Percentiles rank a stretch among this genome's conserved stretches.
These are phyloP conservation scores for Termitomyces sp. DNA, from an alignment of 768 basidiomycete species.

Conservation along the genomic window DNA sequence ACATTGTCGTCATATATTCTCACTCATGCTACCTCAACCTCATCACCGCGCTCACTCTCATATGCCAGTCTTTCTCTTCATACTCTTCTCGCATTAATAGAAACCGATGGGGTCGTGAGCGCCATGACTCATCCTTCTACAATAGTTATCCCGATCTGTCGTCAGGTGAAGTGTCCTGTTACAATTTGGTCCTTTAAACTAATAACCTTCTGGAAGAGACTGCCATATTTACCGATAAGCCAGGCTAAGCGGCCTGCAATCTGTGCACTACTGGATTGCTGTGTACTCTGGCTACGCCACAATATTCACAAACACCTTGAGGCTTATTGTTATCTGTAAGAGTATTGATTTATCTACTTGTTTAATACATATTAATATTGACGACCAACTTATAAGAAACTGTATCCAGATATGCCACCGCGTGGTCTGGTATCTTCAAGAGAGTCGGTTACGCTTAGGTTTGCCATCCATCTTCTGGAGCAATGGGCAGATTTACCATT, in stretches of 20 bases:
- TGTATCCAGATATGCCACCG: constrained; percentile 55
- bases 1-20: constrained; percentile 63
- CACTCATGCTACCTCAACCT: constrained; percentile 62
- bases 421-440: constrained; percentile 55
- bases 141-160: constrained; percentile 52
- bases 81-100: constrained; percentile 46
- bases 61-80: constrained; percentile 61
- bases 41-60: constrained; percentile 53
- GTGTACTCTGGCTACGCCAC: constrained; percentile 66
- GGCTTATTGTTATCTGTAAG: constrained; percentile 54
- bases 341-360: neutral
- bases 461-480: neutral
- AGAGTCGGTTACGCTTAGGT: constrained; percentile 54
- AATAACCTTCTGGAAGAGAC: constrained; percentile 31
- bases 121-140: constrained; percentile 38
- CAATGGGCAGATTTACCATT: neutral
- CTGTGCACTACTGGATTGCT: constrained; percentile 64
- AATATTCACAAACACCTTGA: constrained; percentile 64
- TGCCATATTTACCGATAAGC: constrained; percentile 45
- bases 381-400: constrained; percentile 30
- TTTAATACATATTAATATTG: neutral
- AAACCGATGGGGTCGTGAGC: constrained; percentile 45
- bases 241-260: constrained; percentile 40
- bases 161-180: constrained; percentile 44
- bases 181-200: neutral